Evolutionary conservation across 768 basidiomycete species (phyloP), one percentile per base, ranked within the genome.

Genomic region (Naganishia friedmannii): DNA sequence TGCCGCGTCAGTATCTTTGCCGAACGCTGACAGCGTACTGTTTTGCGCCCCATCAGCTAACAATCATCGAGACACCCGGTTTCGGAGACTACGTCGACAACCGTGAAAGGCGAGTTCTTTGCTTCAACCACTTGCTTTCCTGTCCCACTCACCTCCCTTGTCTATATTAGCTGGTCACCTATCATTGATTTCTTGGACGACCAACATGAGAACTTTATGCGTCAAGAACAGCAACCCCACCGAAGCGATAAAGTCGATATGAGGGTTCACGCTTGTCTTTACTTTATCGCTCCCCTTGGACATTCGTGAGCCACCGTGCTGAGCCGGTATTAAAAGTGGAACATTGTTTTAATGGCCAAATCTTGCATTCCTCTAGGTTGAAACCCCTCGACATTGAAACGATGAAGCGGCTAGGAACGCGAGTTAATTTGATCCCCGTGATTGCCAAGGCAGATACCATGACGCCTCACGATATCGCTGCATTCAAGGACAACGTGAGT

Each of bases 71-170:
- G 81, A 99, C 94, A 32, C 96, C 96, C 68, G 96, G 96, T 39
- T 99, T 97, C 78, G 96, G 96, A 72, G 96, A 99, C 82, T 98
- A 96, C 82, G 94, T 98, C 79, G 97, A 99, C 85, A 99, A 99
- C 81, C 92, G 96, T 76, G 93, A 96, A 78, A 93, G 93, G 93
- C 92, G 73, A 74, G 83, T 73, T 17, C 63, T 6, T 15, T 13
- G 32, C 37, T 13, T 23, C 69, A 0, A 42, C 37, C 55, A 66
- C 55, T 42, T 42, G 39, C 28, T 72, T 28, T 34, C 21, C 66
- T n/a, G 21, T 15, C 66, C 3, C 3, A 28, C 74, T 45, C 39
- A 58, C 69, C 70, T 42, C 60, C 39, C 28, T 55, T 2, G 1
- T 29, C 3, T 23, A n/a, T 39, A 31, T 53, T 26, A 96, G 95